Evolutionary conservation across 164 flowering plant genomes (phyloP).

Genomic region (Magnolia changhungtana): DNA sequence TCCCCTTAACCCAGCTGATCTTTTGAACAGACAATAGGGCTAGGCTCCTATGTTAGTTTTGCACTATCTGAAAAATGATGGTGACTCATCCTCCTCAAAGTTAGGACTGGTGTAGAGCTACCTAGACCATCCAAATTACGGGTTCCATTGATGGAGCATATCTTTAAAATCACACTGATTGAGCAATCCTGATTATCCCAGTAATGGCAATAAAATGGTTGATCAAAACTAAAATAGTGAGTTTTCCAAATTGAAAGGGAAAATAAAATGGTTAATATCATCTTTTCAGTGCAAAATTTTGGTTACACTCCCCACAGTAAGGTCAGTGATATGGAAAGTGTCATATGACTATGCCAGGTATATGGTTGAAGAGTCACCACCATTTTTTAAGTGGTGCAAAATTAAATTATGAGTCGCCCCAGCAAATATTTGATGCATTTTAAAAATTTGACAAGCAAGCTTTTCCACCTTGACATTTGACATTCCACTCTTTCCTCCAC

Average conservation of each 20-base stretch:
- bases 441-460: constrained; percentile 4
- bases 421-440: background rate
- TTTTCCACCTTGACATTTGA: constrained; percentile 44
- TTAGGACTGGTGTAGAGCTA: background rate
- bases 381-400: background rate
- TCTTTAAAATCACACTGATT: background rate
- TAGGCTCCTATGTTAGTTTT: background rate
- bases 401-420: background rate
- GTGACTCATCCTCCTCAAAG: background rate
- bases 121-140: background rate
- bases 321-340: background rate
- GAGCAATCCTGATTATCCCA: background rate
- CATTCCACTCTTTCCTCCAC: constrained; percentile 23
- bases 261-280: background rate
- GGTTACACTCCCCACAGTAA: background rate
- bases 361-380: background rate
- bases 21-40: background rate
- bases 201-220: too few relatives aligned
- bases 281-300: background rate
- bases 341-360: background rate
- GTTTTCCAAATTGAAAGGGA: too few relatives aligned
- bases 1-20: background rate
- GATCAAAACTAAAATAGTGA: too few relatives aligned
- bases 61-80: background rate
- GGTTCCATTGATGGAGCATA: background rate